Evolutionary conservation across 2,329 filamentous ascomycete genomes (phyloP).

Genomic region (Beauveria sp.): DNA sequence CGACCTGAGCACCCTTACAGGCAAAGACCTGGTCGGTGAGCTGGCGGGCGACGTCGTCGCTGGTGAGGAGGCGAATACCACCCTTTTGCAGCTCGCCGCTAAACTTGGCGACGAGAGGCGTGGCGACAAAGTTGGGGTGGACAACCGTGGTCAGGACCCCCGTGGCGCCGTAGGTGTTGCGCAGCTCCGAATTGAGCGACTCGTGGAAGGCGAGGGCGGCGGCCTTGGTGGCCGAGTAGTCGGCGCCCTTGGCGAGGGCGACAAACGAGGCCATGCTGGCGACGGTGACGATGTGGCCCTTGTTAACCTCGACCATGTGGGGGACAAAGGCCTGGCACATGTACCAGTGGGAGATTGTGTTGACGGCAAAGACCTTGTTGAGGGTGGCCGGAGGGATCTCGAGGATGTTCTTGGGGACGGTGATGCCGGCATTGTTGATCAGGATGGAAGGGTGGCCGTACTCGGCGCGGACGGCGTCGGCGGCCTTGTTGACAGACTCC

Average conservation of each 20-base stretch:
- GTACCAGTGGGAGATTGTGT: slow-evolving; percentile 55
- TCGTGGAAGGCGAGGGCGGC: slow-evolving; percentile 58
- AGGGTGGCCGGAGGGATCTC: slow-evolving; percentile 43
- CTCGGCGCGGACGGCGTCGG: slow-evolving; percentile 38
- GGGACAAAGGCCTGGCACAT: slow-evolving; percentile 55
- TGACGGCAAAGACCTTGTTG: slow-evolving; percentile 57
- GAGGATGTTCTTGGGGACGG: slow-evolving; percentile 57
- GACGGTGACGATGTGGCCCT: slow-evolving; percentile 61
- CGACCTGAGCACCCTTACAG: slow-evolving; percentile 32
- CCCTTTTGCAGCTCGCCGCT: slow-evolving; percentile 12
- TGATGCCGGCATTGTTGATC: slow-evolving; percentile 33
- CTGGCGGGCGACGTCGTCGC: slow-evolving; percentile 26
- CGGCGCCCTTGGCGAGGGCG: slow-evolving; percentile 49
- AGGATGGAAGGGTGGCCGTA: slow-evolving; percentile 56
- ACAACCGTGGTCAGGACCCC: slow-evolving; percentile 54
- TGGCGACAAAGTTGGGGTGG: slow-evolving; percentile 34
- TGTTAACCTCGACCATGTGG: slow-evolving; percentile 47
- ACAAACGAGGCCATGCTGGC: slow-evolving; percentile 53
- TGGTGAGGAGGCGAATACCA: slow-evolving; percentile 18
- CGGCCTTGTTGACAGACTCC: slow-evolving; percentile 38
- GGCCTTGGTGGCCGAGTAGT: slow-evolving; percentile 56
- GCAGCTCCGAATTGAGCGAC: slow-evolving; percentile 44
- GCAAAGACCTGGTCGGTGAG: slow-evolving; percentile 34
- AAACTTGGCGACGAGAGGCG: slow-evolving; percentile 20
- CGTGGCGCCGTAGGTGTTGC: slow-evolving; percentile 46